A percentile compares a stretch with the other conserved stretches of the same genome.
phyloP scores from a whole-genome alignment of 2,329 filamentous ascomycete species.

The Aureobasidium sp. region DNA sequence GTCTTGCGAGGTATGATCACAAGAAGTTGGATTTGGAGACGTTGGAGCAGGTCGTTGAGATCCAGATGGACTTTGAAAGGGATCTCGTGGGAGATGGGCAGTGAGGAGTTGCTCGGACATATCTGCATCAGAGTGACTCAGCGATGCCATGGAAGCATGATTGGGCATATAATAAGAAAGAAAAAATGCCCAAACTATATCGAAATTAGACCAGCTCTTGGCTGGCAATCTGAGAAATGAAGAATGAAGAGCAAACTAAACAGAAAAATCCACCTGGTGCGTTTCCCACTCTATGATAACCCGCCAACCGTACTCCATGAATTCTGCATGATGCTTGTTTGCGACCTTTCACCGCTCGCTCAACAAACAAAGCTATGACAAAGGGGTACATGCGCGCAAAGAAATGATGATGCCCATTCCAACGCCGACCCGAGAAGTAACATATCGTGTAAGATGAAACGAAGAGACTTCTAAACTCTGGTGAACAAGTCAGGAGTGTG shows the following conservation, averaged over 20 bases:
- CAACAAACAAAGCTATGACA: not conserved
- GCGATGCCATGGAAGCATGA: not conserved
- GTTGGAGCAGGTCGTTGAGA: conserved; percentile 3
- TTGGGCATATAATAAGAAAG: not conserved
- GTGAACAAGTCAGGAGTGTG: conserved; percentile 35
- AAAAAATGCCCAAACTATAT: not conserved
- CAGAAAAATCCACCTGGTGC: not conserved
- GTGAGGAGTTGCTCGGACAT: not conserved
- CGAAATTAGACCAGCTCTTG: not conserved
- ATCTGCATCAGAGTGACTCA: not conserved
- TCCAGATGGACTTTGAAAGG: conserved; percentile 10
- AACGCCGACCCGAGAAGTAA: not conserved
- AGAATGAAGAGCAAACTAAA: not conserved
- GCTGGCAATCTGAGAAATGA: not conserved
- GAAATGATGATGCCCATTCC: not conserved
- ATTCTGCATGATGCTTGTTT: not conserved
- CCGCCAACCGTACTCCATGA: not conserved
- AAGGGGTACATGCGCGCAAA: not conserved
- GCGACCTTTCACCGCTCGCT: not conserved
- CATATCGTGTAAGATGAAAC: not conserved
- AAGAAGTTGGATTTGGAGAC: conserved; percentile 1
- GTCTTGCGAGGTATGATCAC: conserved; percentile 2
- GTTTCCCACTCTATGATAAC: not conserved
- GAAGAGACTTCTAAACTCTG: conserved; percentile 10
- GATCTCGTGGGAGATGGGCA: not conserved